Evolutionary conservation across 495 filamentous ascomycete genomes (phyloP).

Genomic region (Ramalina intermedia): DNA sequence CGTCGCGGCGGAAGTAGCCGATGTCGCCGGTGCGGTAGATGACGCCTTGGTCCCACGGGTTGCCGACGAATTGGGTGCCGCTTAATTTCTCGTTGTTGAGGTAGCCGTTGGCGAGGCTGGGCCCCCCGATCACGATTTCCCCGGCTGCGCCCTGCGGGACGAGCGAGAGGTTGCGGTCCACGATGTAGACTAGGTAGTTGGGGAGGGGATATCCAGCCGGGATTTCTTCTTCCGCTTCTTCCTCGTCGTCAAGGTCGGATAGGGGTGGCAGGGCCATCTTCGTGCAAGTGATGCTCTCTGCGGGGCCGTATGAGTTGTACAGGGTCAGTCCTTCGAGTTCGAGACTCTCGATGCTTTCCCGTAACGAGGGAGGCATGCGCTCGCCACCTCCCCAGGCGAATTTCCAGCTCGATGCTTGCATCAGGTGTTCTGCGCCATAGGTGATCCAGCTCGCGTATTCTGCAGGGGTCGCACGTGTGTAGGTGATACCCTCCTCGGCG

Average conservation of each 20-base stretch:
- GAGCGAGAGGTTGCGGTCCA: slow-evolving; percentile 25
- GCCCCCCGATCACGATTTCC: slow-evolving; percentile 30
- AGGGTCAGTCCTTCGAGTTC: slow-evolving; percentile 12
- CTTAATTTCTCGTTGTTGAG: slow-evolving; percentile 17
- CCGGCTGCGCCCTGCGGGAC: slow-evolving; percentile 26
- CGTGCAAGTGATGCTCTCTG: slow-evolving; percentile 19
- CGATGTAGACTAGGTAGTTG: slow-evolving; percentile 24
- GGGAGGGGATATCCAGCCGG: slow-evolving; percentile 5
- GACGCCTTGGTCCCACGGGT: slow-evolving; percentile 10
- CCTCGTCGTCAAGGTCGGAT: not conserved
- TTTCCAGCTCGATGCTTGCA: slow-evolving; percentile 10
- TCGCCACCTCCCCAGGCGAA: slow-evolving; percentile 19
- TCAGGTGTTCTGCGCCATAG: slow-evolving; percentile 11
- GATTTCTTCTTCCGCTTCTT: not conserved
- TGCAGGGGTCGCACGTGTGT: slow-evolving; percentile 25
- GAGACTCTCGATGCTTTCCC: slow-evolving; percentile 14
- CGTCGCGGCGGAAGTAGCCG: slow-evolving; percentile 22
- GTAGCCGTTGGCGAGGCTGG: slow-evolving; percentile 27
- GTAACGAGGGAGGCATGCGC: slow-evolving; percentile 7
- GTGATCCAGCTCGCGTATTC: slow-evolving; percentile 27
- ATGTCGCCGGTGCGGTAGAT: slow-evolving; percentile 31
- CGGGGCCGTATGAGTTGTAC: slow-evolving; percentile 23
- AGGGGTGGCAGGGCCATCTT: not conserved
- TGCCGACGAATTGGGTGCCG: slow-evolving; percentile 19
- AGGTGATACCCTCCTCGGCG: slow-evolving; percentile 19